These are phyloP conservation scores for Byssothecium circinans DNA, from an alignment of 2,329 filamentous ascomycete genomes.

Conservation along the genomic window DNA sequence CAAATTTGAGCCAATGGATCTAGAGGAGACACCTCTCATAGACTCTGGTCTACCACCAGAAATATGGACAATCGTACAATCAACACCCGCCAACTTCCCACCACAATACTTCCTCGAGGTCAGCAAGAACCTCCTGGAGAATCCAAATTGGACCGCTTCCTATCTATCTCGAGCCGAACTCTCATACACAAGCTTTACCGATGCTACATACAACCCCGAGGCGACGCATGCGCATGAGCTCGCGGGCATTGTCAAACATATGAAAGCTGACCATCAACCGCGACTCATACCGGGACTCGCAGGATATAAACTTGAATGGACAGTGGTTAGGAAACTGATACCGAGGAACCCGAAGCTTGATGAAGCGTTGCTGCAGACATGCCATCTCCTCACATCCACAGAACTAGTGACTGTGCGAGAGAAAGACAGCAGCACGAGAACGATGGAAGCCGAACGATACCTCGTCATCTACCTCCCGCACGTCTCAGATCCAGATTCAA, in stretches of 20 bases:
- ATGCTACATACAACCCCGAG: slow-evolving; percentile 38
- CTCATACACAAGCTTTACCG: slow-evolving; percentile 56
- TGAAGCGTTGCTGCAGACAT: slow-evolving; percentile 76
- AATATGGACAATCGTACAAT: slow-evolving; percentile 43
- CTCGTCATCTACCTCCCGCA: slow-evolving; percentile 82
- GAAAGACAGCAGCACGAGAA: slow-evolving; percentile 27
- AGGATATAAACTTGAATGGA: slow-evolving; percentile 56
- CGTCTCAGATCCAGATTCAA: slow-evolving; percentile 58
- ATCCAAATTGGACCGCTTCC: slow-evolving; percentile 77
- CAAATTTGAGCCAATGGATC: slow-evolving; percentile 41
- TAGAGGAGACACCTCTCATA: slow-evolving; percentile 20
- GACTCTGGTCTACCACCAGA: slow-evolving; percentile 36
- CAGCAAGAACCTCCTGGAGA: slow-evolving; percentile 74
- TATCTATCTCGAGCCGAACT: slow-evolving; percentile 81
- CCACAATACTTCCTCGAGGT: slow-evolving; percentile 65
- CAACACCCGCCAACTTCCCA: slow-evolving; percentile 61
- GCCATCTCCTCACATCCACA: slow-evolving; percentile 63
- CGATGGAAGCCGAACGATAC: slow-evolving; percentile 44
- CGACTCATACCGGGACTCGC: slow-evolving; percentile 27
- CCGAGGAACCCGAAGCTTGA: slow-evolving; percentile 81
- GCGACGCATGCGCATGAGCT: slow-evolving; percentile 39
- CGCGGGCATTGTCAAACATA: slow-evolving; percentile 52
- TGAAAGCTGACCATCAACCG: slow-evolving; percentile 46
- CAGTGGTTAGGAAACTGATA: slow-evolving; percentile 74
- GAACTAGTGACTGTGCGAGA: slow-evolving; percentile 13